A percentile compares a stretch with the other conserved stretches of the same genome.
phyloP scores from a whole-genome alignment of 23 red algal genomes.

The Porphyridium purpureum region DNA sequence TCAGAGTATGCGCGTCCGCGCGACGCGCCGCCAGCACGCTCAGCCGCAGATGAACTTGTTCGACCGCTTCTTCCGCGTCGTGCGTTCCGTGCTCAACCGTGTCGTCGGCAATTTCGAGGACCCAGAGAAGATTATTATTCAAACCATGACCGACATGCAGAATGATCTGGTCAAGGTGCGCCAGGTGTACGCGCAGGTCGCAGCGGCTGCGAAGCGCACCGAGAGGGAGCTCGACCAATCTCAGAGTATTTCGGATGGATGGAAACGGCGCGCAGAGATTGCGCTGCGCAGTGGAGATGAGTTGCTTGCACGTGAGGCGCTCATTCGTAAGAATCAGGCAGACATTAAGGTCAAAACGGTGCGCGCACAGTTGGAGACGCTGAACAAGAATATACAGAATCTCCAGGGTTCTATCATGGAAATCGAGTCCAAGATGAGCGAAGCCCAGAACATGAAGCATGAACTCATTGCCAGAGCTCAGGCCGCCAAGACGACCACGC shows the following conservation, averaged over 20 bases:
- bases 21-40: no score
- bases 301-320: slow-evolving; percentile 74
- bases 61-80: slow-evolving; percentile 75
- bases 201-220: slow-evolving; percentile 55
- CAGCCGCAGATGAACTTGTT: slow-evolving; percentile 96
- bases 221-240: slow-evolving; percentile 77
- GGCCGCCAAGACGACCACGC: slow-evolving; percentile 77
- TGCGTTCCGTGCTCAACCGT: slow-evolving; percentile 75
- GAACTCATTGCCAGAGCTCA: slow-evolving; percentile 70
- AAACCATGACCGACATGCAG: slow-evolving; percentile 85
- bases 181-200: slow-evolving; percentile 96
- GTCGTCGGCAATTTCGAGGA: slow-evolving; percentile 85
- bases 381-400: slow-evolving; percentile 76
- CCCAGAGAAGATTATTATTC: slow-evolving; percentile 83
- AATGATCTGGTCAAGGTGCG: slow-evolving; percentile 75
- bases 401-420: slow-evolving; percentile 70
- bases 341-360: slow-evolving; percentile 60
- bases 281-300: slow-evolving; percentile 89
- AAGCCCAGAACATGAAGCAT: slow-evolving; percentile 84
- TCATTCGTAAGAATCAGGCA: slow-evolving; percentile 49
- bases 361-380: slow-evolving; percentile 23
- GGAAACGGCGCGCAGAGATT: slow-evolving; percentile 81
- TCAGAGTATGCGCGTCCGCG: no score
- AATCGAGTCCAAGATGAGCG: slow-evolving; percentile 71
- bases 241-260: slow-evolving; percentile 37